phyloP scores from a whole-genome alignment of 768 basidiomycete genomes.

The Tephrocybe sp. region DNA sequence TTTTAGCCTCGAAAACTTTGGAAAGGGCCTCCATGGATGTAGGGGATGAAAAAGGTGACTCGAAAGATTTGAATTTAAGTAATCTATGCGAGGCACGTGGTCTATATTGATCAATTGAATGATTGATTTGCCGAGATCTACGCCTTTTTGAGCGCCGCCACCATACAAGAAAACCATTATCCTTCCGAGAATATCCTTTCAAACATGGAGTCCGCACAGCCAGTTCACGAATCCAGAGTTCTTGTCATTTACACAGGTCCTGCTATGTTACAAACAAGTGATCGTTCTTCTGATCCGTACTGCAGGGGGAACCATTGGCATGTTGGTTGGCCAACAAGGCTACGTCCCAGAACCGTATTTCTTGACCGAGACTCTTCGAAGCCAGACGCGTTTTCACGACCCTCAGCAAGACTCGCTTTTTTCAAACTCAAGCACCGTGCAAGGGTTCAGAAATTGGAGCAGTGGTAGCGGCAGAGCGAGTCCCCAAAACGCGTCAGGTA shows the following conservation, averaged over 20 bases:
- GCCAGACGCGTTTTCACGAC: slow-evolving; percentile 89
- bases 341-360: slow-evolving; percentile 88
- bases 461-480: slow-evolving; percentile 55
- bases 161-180: no score
- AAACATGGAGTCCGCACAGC: slow-evolving; percentile 48
- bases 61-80: slow-evolving; percentile 12
- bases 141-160: no score
- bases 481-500: slow-evolving; percentile 30
- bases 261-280: not conserved
- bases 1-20: slow-evolving; percentile 67
- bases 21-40: slow-evolving; percentile 66
- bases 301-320: slow-evolving; percentile 80
- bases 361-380: slow-evolving; percentile 77
- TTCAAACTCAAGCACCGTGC: slow-evolving; percentile 74
- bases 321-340: slow-evolving; percentile 74
- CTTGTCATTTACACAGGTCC: slow-evolving; percentile 80
- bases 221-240: slow-evolving; percentile 71
- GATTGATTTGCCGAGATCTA: not conserved
- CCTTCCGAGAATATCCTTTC: not conserved
- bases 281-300: slow-evolving; percentile 1
- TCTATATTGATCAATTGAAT: slow-evolving; percentile 7
- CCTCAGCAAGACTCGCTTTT: slow-evolving; percentile 85
- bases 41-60: slow-evolving; percentile 16
- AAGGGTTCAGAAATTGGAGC: slow-evolving; percentile 79
- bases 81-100: slow-evolving; percentile 25